A percentile compares a stretch with the other conserved stretches of the same genome.
Evolutionary conservation across 2,329 filamentous ascomycete species (phyloP).

Genomic region (Botrytis hyacinthi): DNA sequence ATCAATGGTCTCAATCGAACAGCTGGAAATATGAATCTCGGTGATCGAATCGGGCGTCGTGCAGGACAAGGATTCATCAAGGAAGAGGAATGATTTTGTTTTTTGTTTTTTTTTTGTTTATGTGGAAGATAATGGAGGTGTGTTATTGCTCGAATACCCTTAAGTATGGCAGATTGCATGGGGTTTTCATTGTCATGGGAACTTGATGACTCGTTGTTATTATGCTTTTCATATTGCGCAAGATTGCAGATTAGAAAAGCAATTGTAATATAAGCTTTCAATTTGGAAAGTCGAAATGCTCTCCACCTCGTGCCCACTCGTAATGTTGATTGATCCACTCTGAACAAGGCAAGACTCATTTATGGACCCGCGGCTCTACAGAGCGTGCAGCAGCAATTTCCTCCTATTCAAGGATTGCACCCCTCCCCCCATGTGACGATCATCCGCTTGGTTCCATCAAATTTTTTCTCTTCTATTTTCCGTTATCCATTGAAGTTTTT

Average conservation of each 20-base stretch:
- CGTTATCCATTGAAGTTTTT: background rate
- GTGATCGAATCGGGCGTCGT: slow-evolving; percentile 51
- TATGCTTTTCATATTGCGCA: background rate
- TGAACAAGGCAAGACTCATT: background rate
- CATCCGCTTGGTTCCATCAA: slow-evolving; percentile 4
- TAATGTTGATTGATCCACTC: background rate
- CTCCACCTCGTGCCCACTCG: slow-evolving; percentile 6
- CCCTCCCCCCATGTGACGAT: slow-evolving; percentile 19
- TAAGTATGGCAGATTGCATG: background rate
- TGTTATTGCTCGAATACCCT: background rate
- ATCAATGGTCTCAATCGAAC: slow-evolving; percentile 61
- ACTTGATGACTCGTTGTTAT: background rate
- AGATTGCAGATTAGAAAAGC: slow-evolving; percentile 3
- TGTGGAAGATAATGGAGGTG: slow-evolving; percentile 3
- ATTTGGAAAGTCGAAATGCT: background rate
- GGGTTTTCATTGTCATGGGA: background rate
- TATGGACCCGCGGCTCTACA: background rate
- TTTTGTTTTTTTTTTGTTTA: background rate
- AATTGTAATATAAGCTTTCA: background rate
- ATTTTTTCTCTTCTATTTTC: background rate
- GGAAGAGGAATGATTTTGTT: slow-evolving; percentile 41
- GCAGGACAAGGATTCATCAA: slow-evolving; percentile 45
- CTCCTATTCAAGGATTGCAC: slow-evolving; percentile 11
- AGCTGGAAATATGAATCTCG: slow-evolving; percentile 51
- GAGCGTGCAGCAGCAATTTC: background rate